Evolutionary conservation across 2,329 filamentous ascomycete genomes (phyloP).

Genomic region (Colletotrichum agaves): DNA sequence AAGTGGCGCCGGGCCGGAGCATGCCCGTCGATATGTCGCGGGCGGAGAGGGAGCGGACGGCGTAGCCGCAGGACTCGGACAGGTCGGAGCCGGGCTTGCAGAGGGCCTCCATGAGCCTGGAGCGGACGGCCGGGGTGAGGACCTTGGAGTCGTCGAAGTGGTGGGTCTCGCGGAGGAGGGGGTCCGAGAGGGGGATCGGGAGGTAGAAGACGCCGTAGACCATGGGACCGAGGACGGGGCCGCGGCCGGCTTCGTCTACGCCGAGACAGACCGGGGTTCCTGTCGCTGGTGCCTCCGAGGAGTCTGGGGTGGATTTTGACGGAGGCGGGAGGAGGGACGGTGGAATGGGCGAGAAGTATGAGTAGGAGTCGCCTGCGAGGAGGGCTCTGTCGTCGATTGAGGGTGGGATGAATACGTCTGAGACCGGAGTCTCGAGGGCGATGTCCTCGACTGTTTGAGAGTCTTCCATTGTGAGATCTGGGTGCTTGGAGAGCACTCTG

Average conservation of each 20-base stretch:
- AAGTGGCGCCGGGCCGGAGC: constrained; percentile 71
- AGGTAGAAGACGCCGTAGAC: constrained; percentile 80
- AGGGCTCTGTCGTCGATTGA: constrained; percentile 70
- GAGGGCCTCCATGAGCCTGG: constrained; percentile 74
- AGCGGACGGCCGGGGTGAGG: constrained; percentile 82
- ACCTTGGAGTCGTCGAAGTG: constrained; percentile 97
- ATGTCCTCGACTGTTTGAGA: constrained; percentile 49
- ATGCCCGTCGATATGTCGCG: constrained; percentile 84
- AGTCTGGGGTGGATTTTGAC: constrained; percentile 33
- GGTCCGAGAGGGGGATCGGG: constrained; percentile 75
- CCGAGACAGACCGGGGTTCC: constrained; percentile 74
- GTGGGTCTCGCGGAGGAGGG: constrained; percentile 81
- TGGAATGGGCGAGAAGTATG: constrained; percentile 77
- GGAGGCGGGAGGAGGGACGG: constrained; percentile 62
- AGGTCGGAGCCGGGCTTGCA: constrained; percentile 70
- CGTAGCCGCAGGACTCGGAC: constrained; percentile 78
- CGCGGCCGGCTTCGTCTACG: constrained; percentile 93
- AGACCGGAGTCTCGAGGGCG: constrained; percentile 47
- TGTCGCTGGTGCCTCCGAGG: constrained; percentile 42
- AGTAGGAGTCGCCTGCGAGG: constrained; percentile 74
- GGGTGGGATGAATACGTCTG: constrained; percentile 70
- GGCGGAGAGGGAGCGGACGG: constrained; percentile 82
- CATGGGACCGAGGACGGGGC: constrained; percentile 89
- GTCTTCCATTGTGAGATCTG: constrained; percentile 50
- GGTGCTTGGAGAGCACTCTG: not conserved